These are phyloP conservation scores for Apophysomyces elegans DNA, from an alignment of 371 early-diverging fungal genomes.

Conservation along the genomic window DNA sequence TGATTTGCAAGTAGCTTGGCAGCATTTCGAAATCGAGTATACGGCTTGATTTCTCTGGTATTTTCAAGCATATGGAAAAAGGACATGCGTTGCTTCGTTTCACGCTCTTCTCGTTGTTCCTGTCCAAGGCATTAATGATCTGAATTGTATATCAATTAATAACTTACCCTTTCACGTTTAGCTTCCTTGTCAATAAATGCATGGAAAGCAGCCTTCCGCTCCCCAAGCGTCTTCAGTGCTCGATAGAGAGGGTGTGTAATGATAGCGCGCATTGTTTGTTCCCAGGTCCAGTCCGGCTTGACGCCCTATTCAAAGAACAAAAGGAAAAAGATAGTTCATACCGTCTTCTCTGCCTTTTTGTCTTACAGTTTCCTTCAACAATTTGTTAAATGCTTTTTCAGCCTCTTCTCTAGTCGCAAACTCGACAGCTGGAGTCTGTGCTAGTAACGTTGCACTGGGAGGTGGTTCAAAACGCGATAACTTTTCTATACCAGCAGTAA, in stretches of 20 bases:
- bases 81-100: constrained; percentile 44
- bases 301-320: constrained; percentile 59
- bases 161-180: constrained; percentile 53
- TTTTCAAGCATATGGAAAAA: constrained; percentile 51
- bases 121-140: constrained; percentile 2
- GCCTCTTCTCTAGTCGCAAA: constrained; percentile 84
- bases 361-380: constrained; percentile 74
- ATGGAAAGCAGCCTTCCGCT: constrained; percentile 83
- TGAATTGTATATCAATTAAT: neutral
- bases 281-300: constrained; percentile 87
- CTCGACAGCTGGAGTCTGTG: constrained; percentile 47
- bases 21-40: constrained; percentile 59
- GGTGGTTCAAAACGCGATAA: constrained; percentile 23
- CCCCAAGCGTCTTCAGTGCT: constrained; percentile 78
- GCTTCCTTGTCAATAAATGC: constrained; percentile 64
- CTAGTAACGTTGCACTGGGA: constrained; percentile 22
- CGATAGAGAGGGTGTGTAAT: constrained; percentile 84
- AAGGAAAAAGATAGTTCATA: neutral
- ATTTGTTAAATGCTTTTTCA: constrained; percentile 75
- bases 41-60: constrained; percentile 47
- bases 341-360: neutral
- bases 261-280: constrained; percentile 85
- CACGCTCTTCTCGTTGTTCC: constrained; percentile 50
- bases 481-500: constrained; percentile 17
- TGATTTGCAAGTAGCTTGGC: constrained; percentile 46